Base-by-base conservation (phyloP, 2,329 filamentous ascomycete species). In the Curvularia sp. region DNA sequence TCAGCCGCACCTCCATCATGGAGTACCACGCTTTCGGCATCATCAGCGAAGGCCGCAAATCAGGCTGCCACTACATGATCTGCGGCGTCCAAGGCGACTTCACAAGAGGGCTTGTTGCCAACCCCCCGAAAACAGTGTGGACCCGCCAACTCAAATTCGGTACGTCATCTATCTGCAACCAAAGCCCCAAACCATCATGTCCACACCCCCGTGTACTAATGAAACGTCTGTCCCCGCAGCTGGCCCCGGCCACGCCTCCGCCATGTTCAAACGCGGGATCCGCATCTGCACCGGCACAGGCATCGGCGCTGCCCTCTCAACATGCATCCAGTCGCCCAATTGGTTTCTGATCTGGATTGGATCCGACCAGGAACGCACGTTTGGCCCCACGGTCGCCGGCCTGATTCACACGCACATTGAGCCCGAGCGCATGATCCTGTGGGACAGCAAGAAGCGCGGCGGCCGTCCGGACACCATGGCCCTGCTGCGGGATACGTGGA, bases 321-420 rank as follows among this genome's bases (percentile, higher is more conserved):
- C 73, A 13, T 76, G 73, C 62, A 75, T 76, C 30, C 73, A 76
- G 49, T 68, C 61, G 13, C 70, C 70, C 8, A 65, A 76, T 57
- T 76, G 73, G 73, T 76, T 76, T 49, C 60, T 76, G 13, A 76
- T 76, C 49, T 76, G 73, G 73, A 76, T 76, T 36, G 73, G 73
- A 12, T 75, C 72, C 3, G 72, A 76, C 43, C 73, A 76, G 53
- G 73, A 76, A 42, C 61, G 64, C 39, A 76, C 73, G 0, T 76
- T 76, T 28, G 73, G 73, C 8, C 73, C 73, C 3, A 76, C 72
- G 3, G 70, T 76, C 18, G 63, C 71, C 2, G 67, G 69, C 10
- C 62, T 76, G 15, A 75, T 76, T 36, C 65, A 65, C 47, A 69
- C 71, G 45, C 55, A 74, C 53, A 76, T 76, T 18, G 70, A 73